Evolutionary conservation across 1,284 basidiomycete genomes (phyloP).

Genomic region (Coriolopsis trogii): DNA sequence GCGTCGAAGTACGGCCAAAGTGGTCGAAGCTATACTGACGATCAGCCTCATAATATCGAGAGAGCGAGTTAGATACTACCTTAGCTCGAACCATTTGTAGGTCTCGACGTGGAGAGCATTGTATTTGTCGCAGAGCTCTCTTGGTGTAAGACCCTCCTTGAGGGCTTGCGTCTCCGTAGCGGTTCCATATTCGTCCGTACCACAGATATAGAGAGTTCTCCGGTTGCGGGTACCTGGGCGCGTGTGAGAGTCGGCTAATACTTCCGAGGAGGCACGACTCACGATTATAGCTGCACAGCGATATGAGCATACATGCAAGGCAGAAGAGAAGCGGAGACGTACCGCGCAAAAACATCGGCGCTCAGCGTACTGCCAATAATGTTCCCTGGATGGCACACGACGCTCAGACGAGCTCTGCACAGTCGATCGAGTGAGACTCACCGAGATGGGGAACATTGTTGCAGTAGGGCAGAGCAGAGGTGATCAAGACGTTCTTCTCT

Average conservation of each 20-base stretch:
- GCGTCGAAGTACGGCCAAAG: conserved; percentile 95
- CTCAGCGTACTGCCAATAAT: conserved; percentile 97
- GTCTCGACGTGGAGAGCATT: conserved; percentile 88
- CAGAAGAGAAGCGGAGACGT: conserved; percentile 36
- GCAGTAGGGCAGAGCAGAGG: conserved; percentile 96
- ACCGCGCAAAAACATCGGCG: conserved; percentile 97
- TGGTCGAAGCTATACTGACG: conserved; percentile 81
- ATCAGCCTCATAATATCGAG: conserved; percentile 10
- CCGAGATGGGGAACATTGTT: conserved; percentile 99
- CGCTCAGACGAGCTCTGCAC: conserved; percentile 3
- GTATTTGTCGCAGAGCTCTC: conserved; percentile 94
- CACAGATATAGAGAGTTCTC: conserved; percentile 86
- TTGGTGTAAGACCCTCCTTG: conserved; percentile 90
- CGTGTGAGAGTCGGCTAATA: not conserved
- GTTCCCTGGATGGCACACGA: conserved; percentile 75
- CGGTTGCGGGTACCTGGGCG: conserved; percentile 71
- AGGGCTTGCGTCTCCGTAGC: conserved; percentile 98
- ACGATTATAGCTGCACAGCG: conserved; percentile 65
- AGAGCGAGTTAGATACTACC: conserved; percentile 44
- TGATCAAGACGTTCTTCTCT: conserved; percentile 88
- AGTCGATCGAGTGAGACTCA: conserved; percentile 40
- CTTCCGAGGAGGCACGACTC: conserved; percentile 28
- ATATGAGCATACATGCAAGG: conserved; percentile 21
- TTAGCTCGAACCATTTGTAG: conserved; percentile 94
- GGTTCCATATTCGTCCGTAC: conserved; percentile 99